A percentile compares a stretch with the other conserved stretches of the same genome.
These are phyloP conservation scores for Colletotrichum neosansevieriae DNA, from an alignment of 2,329 filamentous ascomycete genomes.

Conservation along the genomic window DNA sequence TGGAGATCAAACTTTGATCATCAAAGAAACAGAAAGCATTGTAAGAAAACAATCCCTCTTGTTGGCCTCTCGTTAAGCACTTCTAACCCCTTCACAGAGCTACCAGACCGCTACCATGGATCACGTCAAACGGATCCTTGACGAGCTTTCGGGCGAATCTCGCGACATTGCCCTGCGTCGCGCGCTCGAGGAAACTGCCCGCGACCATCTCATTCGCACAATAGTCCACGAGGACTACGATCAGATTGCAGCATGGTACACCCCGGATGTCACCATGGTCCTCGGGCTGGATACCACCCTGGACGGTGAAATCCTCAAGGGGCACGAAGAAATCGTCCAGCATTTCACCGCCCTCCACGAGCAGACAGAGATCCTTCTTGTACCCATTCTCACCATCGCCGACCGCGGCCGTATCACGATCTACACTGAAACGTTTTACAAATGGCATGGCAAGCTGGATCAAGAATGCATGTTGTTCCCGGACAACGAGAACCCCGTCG, in stretches of 20 bases:
- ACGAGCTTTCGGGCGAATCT: not conserved
- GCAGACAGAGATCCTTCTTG: not conserved
- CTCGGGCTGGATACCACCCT: not conserved
- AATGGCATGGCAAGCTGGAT: not conserved
- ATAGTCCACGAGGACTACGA: not conserved
- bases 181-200: not conserved
- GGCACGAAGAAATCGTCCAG: not conserved
- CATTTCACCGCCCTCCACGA: not conserved
- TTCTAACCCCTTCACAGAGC: not conserved
- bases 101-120: not conserved
- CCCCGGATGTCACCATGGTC: not conserved
- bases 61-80: too few relatives aligned
- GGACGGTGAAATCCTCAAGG: not conserved
- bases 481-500: not conserved
- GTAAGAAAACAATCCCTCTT: too few relatives aligned
- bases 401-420: constrained; percentile 1
- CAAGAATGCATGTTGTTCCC: accelerated
- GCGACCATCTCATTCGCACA: not conserved
- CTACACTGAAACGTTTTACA: not conserved
- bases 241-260: not conserved
- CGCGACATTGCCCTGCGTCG: not conserved
- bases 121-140: not conserved
- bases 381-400: not conserved
- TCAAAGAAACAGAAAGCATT: too few relatives aligned
- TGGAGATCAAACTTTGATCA: too few relatives aligned